A percentile compares a stretch with the other conserved stretches of the same genome.
Evolutionary conservation across 257 asterid species (phyloP).

Genomic region (Solanum lycopersicoides): DNA sequence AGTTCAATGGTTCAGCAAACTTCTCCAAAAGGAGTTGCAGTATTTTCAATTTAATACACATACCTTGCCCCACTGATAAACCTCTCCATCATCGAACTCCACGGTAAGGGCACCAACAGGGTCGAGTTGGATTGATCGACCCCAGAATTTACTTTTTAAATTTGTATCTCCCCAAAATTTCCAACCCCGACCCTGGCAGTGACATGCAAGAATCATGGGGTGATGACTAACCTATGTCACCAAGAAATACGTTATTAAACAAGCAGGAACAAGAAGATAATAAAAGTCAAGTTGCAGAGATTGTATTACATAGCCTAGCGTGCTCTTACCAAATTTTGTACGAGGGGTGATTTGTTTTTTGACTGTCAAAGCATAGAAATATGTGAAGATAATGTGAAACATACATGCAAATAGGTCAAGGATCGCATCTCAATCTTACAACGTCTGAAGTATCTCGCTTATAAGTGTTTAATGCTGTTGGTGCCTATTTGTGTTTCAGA

Average conservation of each 20-base stretch:
- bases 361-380: background rate
- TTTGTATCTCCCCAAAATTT: slow-evolving; percentile 9
- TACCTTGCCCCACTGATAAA: slow-evolving; percentile 12
- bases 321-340: background rate
- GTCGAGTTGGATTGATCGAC: slow-evolving; percentile 9
- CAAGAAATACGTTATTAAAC: background rate
- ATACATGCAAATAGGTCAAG: background rate
- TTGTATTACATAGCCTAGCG: background rate
- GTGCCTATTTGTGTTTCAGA: background rate
- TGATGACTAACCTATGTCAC: slow-evolving; percentile 13
- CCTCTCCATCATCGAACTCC: slow-evolving; percentile 11
- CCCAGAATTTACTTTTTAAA: slow-evolving; percentile 7
- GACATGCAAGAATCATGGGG: slow-evolving; percentile 8
- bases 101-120: slow-evolving; percentile 11
- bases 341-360: background rate
- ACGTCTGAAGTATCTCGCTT: background rate
- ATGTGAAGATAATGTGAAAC: background rate
- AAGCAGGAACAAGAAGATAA: background rate
- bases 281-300: background rate
- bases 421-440: background rate
- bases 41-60: background rate
- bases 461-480: background rate
- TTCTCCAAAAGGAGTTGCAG: background rate
- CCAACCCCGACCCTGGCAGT: slow-evolving; percentile 9
- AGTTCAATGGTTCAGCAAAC: background rate